Evolutionary conservation across 164 flowering plant species (phyloP).

Genomic region (Vitis rupestris): DNA sequence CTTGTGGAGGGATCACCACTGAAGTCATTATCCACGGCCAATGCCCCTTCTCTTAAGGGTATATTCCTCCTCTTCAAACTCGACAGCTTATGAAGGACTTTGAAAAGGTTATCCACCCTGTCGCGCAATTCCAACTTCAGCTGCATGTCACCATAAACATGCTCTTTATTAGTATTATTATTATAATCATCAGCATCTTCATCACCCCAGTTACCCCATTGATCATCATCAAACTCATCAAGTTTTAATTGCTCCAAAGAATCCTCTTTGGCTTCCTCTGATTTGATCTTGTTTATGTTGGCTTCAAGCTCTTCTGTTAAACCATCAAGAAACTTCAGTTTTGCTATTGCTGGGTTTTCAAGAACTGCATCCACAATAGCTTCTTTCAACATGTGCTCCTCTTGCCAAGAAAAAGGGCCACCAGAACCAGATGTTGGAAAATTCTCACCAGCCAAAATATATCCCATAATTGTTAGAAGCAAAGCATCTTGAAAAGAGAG

Average conservation of each 20-base stretch:
- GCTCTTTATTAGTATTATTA: slow-evolving; percentile 30
- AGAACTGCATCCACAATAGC: slow-evolving; percentile 80
- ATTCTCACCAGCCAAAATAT: slow-evolving; percentile 91
- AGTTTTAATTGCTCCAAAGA: slow-evolving; percentile 29
- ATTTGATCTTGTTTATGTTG: slow-evolving; percentile 37
- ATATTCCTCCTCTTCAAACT: slow-evolving; percentile 45
- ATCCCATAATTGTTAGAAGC: slow-evolving; percentile 68
- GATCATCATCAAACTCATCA: slow-evolving; percentile 85
- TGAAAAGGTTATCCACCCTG: slow-evolving; percentile 84
- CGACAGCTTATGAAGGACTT: slow-evolving; percentile 75
- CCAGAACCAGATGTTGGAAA: slow-evolving; percentile 85
- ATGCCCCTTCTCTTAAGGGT: slow-evolving; percentile 39
- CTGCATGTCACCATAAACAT: slow-evolving; percentile 70
- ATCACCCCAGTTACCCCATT: slow-evolving; percentile 94
- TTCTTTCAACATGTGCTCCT: slow-evolving; percentile 87
- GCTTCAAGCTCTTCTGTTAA: slow-evolving; percentile 70
- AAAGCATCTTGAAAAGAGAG: slow-evolving; percentile 80
- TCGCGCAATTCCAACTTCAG: slow-evolving; percentile 88
- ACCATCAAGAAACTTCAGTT: slow-evolving; percentile 73
- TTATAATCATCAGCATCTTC: slow-evolving; percentile 50
- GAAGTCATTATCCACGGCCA: slow-evolving; percentile 39
- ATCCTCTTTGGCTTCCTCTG: slow-evolving; percentile 40
- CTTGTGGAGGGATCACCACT: slow-evolving; percentile 43
- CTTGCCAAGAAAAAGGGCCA: slow-evolving; percentile 98
- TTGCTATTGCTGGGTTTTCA: slow-evolving; percentile 67